Base-by-base conservation (phyloP, 768 basidiomycete species). In the Podaxis sp. region DNA sequence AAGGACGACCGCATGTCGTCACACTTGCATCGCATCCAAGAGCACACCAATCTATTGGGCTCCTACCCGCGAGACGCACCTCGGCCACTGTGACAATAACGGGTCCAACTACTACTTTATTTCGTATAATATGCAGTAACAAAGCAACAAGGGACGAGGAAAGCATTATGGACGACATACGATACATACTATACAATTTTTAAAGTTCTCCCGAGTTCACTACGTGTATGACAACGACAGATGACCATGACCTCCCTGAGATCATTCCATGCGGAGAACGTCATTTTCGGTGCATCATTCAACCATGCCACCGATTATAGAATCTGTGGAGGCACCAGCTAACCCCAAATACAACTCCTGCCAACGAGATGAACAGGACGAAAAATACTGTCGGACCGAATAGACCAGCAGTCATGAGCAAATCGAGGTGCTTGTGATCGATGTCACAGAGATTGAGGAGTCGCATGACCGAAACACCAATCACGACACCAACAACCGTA, bases 381-480 rank as follows among this genome's bases (percentile, higher is more conserved):
- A 52, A 60, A 40, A 53, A 60, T 1, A 60, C 21, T 0, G 51
- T 23, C 40, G 59, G 59, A n/a, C 59, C 59, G 38, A 60, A 53
- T 4, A 60, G 21, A 21, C 51, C 59, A 32, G 50, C 27, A 1
- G 42, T 10, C 40, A 60, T 53, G 51, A 60, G 59, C 25, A 60
- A 21, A 16, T 54, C 59, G 27, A 60, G 42, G 40, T 53, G 51
- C 28, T 35, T 36, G 28, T 53, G 51, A 36, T 60, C 40, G 59
- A 60, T 60, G 32, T 2, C 13, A 53, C 32, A 53, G 42, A 46
- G 14, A 1, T 6, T n/a, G 40, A 60, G 13, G n/a, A 53, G 21
- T 46, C 51, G 50, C 59, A 60, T 53, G 27, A 25, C 59, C 14
- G 46, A 23, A 28, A 60, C 40, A 11, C 59, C 59, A 27, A 60